A percentile compares a stretch with the other conserved stretches of the same genome.
phyloP scores from a whole-genome alignment of 2,329 filamentous ascomycete genomes.

The Fusarium udum region DNA sequence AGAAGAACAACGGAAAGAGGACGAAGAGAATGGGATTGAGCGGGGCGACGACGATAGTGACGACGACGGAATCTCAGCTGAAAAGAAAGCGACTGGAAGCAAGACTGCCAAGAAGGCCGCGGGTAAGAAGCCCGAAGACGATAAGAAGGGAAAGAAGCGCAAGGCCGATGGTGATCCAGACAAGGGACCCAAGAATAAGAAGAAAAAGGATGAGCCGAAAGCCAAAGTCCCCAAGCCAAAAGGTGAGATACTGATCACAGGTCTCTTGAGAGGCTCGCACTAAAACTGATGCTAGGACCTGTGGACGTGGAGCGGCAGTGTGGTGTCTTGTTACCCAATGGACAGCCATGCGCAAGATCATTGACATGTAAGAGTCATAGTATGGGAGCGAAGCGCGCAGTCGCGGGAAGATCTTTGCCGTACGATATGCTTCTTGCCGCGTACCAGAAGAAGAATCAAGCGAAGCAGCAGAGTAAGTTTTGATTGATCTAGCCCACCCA shows the following conservation, averaged over 20 bases:
- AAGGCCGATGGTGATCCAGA: conserved; percentile 81
- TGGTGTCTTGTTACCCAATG: conserved; percentile 85
- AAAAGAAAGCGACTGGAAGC: conserved; percentile 54
- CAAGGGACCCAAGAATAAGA: conserved; percentile 87
- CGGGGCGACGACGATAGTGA: conserved; percentile 61
- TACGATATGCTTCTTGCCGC: conserved; percentile 91
- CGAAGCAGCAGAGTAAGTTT: conserved; percentile 89
- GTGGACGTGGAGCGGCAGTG: conserved; percentile 96
- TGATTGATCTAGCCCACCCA: background rate
- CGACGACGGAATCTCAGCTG: conserved; percentile 53
- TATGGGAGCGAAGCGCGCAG: conserved; percentile 93
- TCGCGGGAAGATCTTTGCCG: conserved; percentile 85
- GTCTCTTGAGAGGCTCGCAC: conserved; percentile 1
- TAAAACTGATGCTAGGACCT: conserved; percentile 63
- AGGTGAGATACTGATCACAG: conserved; percentile 55
- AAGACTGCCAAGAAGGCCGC: conserved; percentile 69
- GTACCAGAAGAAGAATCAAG: conserved; percentile 98
- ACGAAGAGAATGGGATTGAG: conserved; percentile 58
- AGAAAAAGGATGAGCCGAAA: conserved; percentile 94
- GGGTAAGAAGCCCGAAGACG: conserved; percentile 73
- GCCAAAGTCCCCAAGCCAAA: conserved; percentile 85
- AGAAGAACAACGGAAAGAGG: conserved; percentile 63
- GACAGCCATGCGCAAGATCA: conserved; percentile 85
- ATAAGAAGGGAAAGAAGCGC: conserved; percentile 78
- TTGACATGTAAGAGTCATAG: conserved; percentile 93